Evolutionary conservation across 164 flowering plant species (phyloP).

Genomic region (Tetracentron sinense): DNA sequence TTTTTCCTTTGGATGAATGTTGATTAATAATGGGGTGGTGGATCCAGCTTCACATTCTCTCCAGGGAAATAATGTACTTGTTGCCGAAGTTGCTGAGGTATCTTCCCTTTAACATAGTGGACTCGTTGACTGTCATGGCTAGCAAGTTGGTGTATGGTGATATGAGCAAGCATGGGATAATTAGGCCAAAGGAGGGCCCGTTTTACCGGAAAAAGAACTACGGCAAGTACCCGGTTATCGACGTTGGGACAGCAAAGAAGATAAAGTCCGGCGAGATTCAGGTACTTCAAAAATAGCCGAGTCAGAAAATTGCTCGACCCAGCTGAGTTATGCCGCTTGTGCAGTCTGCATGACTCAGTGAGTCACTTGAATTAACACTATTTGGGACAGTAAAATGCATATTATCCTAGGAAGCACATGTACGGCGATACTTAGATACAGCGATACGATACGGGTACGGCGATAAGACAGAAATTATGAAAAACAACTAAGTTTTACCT

Average conservation of each 20-base stretch:
- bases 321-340: no score
- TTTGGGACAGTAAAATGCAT: no score
- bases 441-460: no score
- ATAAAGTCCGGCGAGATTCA: constrained; percentile 39
- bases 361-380: no score
- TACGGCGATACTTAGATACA: no score
- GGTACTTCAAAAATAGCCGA: no score
- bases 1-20: background rate
- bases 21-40: background rate
- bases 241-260: constrained; percentile 35
- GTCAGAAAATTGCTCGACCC: no score
- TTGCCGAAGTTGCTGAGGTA: constrained; percentile 20
- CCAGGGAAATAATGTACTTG: constrained; percentile 21
- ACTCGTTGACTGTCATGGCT: constrained; percentile 16
- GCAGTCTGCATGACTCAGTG: no score
- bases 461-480: no score
- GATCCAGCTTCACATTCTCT: constrained; percentile 35
- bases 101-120: constrained; percentile 29
- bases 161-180: constrained; percentile 30
- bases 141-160: constrained; percentile 34
- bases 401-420: no score
- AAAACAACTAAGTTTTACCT: no score
- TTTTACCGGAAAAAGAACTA: constrained; percentile 23
- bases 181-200: constrained; percentile 38
- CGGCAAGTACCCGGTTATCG: constrained; percentile 36